Evolutionary conservation across 306 rosid species (phyloP).

Genomic region (Rosa chinensis): DNA sequence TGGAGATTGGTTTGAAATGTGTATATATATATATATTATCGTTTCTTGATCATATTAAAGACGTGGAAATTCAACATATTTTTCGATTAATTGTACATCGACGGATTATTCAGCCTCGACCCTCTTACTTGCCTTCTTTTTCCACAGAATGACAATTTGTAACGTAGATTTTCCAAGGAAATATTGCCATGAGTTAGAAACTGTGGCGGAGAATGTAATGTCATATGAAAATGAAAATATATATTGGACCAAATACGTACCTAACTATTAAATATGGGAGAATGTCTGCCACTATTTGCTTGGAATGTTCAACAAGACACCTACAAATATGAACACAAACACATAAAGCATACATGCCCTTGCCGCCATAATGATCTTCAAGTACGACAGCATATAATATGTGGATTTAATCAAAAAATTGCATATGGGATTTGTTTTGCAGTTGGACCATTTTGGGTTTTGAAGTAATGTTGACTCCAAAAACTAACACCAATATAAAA

Average conservation of each 20-base stretch:
- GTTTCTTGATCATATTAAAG: background rate
- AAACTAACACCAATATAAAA: background rate
- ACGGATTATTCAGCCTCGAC: background rate
- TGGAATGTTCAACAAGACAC: constrained; percentile 15
- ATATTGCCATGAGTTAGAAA: background rate
- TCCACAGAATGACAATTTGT: background rate
- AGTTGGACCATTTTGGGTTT: constrained; percentile 3
- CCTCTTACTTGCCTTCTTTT: background rate
- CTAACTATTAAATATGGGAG: background rate
- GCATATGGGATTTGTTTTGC: background rate
- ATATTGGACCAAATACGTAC: background rate
- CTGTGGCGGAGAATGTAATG: background rate
- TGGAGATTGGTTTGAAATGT: background rate
- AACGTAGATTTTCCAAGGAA: background rate
- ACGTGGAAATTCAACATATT: background rate
- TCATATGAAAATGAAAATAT: background rate
- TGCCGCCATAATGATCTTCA: constrained; percentile 7
- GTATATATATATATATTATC: background rate
- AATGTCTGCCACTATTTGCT: constrained; percentile 20
- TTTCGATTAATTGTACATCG: background rate
- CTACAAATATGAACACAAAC: constrained; percentile 4
- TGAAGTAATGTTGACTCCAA: constrained; percentile 5
- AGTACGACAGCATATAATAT: background rate
- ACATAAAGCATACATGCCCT: background rate
- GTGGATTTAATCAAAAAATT: background rate